phyloP scores from a whole-genome alignment of 1,284 basidiomycete genomes.

The Malassezia brasiliensis region DNA sequence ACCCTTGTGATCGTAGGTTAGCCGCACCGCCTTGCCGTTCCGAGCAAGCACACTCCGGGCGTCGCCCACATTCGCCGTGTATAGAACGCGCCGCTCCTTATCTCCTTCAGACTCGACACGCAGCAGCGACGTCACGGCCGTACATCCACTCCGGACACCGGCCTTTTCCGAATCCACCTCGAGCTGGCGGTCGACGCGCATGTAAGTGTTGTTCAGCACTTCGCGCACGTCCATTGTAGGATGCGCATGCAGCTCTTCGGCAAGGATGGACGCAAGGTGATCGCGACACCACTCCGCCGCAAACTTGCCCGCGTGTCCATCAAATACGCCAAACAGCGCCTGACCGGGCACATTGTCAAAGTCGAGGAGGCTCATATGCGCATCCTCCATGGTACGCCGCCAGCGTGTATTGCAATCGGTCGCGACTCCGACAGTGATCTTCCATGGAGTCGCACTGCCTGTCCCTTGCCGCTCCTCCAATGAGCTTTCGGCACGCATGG shows the following conservation, averaged over 20 bases:
- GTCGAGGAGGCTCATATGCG: constrained; percentile 89
- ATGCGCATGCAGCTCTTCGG: constrained; percentile 50
- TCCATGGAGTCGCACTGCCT: neutral
- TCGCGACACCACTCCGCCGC: constrained; percentile 97
- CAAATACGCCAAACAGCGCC: constrained; percentile 95
- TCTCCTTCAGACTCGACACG: constrained; percentile 68
- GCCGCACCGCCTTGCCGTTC: constrained; percentile 73
- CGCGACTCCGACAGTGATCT: constrained; percentile 57
- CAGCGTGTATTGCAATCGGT: constrained; percentile 75
- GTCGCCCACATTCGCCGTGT: constrained; percentile 93
- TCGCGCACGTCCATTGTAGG: constrained; percentile 66
- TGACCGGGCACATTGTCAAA: constrained; percentile 83
- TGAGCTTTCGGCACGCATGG: neutral
- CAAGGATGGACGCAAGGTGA: constrained; percentile 78
- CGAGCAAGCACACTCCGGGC: constrained; percentile 81
- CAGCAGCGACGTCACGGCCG: constrained; percentile 91
- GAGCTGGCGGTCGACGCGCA: constrained; percentile 72
- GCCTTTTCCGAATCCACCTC: constrained; percentile 72
- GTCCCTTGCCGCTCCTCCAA: too few species aligned
- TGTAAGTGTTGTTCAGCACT: constrained; percentile 83
- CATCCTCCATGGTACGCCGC: constrained; percentile 91
- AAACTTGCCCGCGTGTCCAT: constrained; percentile 96
- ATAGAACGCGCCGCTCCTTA: constrained; percentile 61
- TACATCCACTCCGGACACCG: constrained; percentile 91
- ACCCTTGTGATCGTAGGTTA: constrained; percentile 99